These are phyloP conservation scores for Quercus suber DNA, from an alignment of 306 rosid genomes.

Conservation along the genomic window DNA sequence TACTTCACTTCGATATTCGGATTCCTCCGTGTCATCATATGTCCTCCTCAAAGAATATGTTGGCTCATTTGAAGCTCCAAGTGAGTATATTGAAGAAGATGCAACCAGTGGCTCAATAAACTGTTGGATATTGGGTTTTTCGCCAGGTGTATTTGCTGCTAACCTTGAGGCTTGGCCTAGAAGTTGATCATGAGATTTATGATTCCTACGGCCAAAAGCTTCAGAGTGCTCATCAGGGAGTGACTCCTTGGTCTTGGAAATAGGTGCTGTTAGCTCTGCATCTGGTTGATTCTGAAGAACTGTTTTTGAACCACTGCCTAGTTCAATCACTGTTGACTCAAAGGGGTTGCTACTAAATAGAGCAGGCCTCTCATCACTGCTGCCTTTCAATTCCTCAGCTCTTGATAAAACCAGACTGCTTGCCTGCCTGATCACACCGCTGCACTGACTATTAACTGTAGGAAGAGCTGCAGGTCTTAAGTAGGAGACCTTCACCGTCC, in stretches of 20 bases:
- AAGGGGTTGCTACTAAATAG: not conserved
- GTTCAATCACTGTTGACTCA: constrained; percentile 15
- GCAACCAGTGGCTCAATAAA: constrained; percentile 5
- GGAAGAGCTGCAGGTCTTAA: constrained; percentile 26
- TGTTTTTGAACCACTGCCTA: constrained; percentile 11
- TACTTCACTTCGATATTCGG: constrained; percentile 38
- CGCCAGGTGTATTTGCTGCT: constrained; percentile 1
- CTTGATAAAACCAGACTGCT: constrained; percentile 1
- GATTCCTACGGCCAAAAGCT: constrained; percentile 9
- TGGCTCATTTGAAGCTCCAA: constrained; percentile 50
- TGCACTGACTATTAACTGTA: constrained; percentile 14
- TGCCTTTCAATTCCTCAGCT: constrained; percentile 9
- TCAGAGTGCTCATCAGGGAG: constrained; percentile 29
- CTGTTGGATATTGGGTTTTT: constrained; percentile 9
- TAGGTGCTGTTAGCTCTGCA: not conserved
- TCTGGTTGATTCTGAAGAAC: constrained; percentile 19
- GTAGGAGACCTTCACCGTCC: constrained; percentile 33
- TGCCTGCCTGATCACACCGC: constrained; percentile 2
- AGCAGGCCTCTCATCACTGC: not conserved
- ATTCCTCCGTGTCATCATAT: constrained; percentile 36
- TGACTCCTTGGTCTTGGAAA: constrained; percentile 19
- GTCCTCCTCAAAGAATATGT: constrained; percentile 5
- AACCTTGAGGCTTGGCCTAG: constrained; percentile 13
- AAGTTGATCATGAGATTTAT: not conserved
- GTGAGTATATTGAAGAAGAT: constrained; percentile 39